These are phyloP conservation scores for Favolaschia claudopus DNA, from an alignment of 768 basidiomycete genomes.

Conservation along the genomic window DNA sequence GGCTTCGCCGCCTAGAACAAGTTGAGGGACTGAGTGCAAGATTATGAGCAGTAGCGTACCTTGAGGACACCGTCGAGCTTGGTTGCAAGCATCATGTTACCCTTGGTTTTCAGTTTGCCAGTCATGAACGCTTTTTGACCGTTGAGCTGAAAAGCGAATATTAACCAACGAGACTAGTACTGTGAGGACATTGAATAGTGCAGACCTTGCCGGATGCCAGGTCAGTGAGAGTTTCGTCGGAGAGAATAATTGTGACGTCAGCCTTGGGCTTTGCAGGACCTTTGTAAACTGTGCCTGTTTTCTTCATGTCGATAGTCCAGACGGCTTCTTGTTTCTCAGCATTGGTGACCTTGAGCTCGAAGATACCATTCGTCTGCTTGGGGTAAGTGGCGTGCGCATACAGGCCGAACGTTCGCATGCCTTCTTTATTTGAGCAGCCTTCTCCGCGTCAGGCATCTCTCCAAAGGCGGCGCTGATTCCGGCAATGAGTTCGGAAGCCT, in stretches of 20 bases:
- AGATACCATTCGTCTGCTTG: slow-evolving; percentile 82
- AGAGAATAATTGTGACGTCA: slow-evolving; percentile 83
- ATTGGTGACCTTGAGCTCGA: slow-evolving; percentile 85
- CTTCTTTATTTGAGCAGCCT: slow-evolving; percentile 77
- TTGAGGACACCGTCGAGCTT: slow-evolving; percentile 88
- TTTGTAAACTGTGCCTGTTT: slow-evolving; percentile 77
- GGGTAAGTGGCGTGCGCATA: neutral
- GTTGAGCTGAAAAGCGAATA: slow-evolving; percentile 62
- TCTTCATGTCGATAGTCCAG: slow-evolving; percentile 96
- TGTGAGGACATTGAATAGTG: slow-evolving; percentile 18
- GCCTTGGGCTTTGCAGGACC: slow-evolving; percentile 76
- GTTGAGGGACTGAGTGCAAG: neutral
- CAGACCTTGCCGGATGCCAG: slow-evolving; percentile 80
- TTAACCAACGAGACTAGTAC: neutral
- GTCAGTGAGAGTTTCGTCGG: slow-evolving; percentile 76
- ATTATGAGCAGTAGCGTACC: slow-evolving; percentile 45
- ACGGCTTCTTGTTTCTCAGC: slow-evolving; percentile 69
- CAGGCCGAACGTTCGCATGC: slow-evolving; percentile 39
- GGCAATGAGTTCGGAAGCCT: slow-evolving; percentile 76
- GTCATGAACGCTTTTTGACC: slow-evolving; percentile 98
- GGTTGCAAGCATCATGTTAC: slow-evolving; percentile 93
- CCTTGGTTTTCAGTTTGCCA: slow-evolving; percentile 90
- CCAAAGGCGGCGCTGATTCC: slow-evolving; percentile 60
- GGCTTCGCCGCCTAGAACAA: slow-evolving; percentile 47
- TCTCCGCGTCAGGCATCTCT: slow-evolving; percentile 65